These are phyloP conservation scores for Botryobasidium botryosum DNA, from an alignment of 768 basidiomycete genomes.

Conservation along the genomic window DNA sequence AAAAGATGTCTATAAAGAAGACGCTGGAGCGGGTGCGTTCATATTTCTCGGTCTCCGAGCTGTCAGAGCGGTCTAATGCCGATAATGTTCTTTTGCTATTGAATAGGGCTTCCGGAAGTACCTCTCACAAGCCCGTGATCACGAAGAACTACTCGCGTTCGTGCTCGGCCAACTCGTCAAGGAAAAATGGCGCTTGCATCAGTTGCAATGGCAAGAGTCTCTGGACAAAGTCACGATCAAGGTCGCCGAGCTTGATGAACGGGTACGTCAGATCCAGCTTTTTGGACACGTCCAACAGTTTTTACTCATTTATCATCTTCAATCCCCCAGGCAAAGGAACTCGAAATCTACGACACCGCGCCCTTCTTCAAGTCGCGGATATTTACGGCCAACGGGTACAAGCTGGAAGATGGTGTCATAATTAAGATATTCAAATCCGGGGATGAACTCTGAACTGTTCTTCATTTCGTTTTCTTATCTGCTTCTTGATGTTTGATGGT, in stretches of 20 bases:
- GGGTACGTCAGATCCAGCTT: constrained; percentile 33
- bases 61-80: not conserved
- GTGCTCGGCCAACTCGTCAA: constrained; percentile 86
- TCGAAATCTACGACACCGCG: constrained; percentile 82
- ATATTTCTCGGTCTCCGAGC: not conserved
- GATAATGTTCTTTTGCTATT: not conserved
- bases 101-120: constrained; percentile 95
- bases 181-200: constrained; percentile 74
- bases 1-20: constrained; percentile 98
- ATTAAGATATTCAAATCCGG: constrained; percentile 45
- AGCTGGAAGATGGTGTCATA: constrained; percentile 42
- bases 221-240: constrained; percentile 65
- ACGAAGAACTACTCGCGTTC: constrained; percentile 91
- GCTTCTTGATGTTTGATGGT: too few species aligned
- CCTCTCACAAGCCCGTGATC: constrained; percentile 85
- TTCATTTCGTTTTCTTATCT: too few species aligned
- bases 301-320: constrained; percentile 6
- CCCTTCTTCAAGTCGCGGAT: constrained; percentile 76
- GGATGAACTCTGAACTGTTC: not conserved
- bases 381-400: constrained; percentile 82
- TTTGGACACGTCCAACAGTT: constrained; percentile 5
- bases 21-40: constrained; percentile 71
- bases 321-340: constrained; percentile 64
- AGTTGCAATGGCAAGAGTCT: constrained; percentile 57
- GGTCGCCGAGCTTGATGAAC: constrained; percentile 66